phyloP scores from a whole-genome alignment of 768 basidiomycete genomes.

The Termitomyces sp. region DNA sequence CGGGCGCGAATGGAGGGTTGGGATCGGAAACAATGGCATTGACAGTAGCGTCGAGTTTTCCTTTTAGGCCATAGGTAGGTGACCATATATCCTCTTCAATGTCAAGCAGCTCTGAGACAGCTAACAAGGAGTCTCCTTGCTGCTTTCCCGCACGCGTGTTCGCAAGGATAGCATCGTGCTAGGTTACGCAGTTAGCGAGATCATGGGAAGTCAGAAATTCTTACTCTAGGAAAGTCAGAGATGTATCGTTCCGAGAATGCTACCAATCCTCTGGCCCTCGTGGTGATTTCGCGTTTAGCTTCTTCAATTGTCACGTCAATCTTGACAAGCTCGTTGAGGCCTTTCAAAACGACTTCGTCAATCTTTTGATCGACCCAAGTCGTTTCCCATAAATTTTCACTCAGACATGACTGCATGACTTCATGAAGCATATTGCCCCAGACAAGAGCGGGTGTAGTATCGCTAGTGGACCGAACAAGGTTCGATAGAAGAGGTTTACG shows the following conservation, averaged over 20 bases:
- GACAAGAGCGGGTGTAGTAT: conserved; percentile 61
- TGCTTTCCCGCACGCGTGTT: conserved; percentile 55
- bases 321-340: conserved; percentile 57
- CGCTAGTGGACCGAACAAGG: conserved; percentile 52
- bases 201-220: background rate
- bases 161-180: conserved; percentile 62
- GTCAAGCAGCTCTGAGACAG: conserved; percentile 73
- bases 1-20: conserved; percentile 21
- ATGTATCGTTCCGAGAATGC: conserved; percentile 67
- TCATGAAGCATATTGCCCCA: conserved; percentile 96
- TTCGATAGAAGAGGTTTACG: conserved; percentile 81
- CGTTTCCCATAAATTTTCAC: conserved; percentile 55
- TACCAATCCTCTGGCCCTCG: conserved; percentile 58
- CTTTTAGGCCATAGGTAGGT: conserved; percentile 90
- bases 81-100: conserved; percentile 99
- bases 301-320: conserved; percentile 53
- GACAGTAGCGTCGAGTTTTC: conserved; percentile 91
- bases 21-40: conserved; percentile 55
- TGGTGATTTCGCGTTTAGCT: conserved; percentile 58
- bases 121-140: conserved; percentile 49
- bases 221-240: conserved; percentile 56
- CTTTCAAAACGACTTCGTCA: conserved; percentile 44
- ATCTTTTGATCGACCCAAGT: conserved; percentile 55
- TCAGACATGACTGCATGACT: conserved; percentile 79
- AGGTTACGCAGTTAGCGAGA: background rate